Percentiles rank a stretch among this genome's conserved stretches.
These are phyloP conservation scores for Aleurites moluccanus DNA, from an alignment of 441 rosid genomes.

Conservation along the genomic window DNA sequence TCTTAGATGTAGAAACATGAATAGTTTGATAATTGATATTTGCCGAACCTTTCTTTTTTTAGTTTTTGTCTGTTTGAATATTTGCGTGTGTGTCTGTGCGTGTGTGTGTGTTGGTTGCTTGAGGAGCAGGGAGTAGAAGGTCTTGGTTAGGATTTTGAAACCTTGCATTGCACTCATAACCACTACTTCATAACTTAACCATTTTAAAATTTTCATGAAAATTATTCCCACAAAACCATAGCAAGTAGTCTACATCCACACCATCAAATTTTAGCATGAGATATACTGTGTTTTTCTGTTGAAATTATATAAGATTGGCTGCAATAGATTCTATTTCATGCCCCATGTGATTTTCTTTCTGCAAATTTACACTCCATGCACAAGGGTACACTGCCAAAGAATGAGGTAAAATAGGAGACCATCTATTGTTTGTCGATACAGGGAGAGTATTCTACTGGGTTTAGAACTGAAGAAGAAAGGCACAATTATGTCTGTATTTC, in stretches of 20 bases:
- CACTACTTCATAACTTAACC: neutral
- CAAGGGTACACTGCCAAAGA: neutral
- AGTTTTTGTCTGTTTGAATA: neutral
- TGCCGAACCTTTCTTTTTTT: neutral
- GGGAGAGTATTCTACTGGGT: neutral
- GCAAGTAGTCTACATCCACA: neutral
- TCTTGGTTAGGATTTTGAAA: neutral
- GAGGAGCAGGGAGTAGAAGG: neutral
- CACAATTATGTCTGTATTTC: neutral
- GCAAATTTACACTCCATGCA: neutral
- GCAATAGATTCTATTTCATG: neutral
- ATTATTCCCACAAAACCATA: neutral
- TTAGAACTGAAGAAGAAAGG: neutral
- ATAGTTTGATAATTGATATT: neutral
- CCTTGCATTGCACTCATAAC: neutral
- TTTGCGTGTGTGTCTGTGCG: neutral
- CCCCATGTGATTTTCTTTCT: neutral
- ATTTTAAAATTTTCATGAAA: neutral
- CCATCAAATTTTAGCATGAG: neutral
- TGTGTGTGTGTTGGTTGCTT: neutral
- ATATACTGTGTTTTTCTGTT: neutral
- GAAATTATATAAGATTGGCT: neutral
- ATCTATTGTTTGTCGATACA: neutral
- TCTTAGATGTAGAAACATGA: neutral
- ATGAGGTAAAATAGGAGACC: neutral